Percentiles rank a stretch among this genome's conserved stretches.
Evolutionary conservation across 169 alveolate genomes (phyloP).

Genomic region (Eimeria praecox): DNA sequence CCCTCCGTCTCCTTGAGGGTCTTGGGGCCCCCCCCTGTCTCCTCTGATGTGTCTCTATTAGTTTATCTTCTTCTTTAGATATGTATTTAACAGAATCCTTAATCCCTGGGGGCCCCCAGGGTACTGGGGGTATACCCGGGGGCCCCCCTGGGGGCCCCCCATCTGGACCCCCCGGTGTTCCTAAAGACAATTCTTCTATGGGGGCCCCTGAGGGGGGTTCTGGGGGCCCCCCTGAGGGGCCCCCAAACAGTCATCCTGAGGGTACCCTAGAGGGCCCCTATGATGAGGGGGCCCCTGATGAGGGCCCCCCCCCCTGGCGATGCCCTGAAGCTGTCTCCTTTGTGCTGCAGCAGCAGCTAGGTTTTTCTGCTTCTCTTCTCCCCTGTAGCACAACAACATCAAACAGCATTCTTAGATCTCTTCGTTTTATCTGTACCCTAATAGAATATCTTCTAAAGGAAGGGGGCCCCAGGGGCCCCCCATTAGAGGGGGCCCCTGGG

Average conservation of each 20-base stretch:
- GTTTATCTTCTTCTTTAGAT: not conserved
- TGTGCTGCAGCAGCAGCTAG: constrained; percentile 47
- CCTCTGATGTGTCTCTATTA: not conserved
- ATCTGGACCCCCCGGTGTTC: not conserved
- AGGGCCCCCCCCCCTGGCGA: constrained; percentile 75
- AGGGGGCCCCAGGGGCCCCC: constrained; percentile 1
- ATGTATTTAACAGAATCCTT: not conserved
- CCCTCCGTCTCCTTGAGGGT: not conserved
- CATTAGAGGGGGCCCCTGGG: constrained; percentile 3
- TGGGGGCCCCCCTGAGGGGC: too few species aligned
- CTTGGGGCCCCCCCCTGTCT: constrained; percentile 20
- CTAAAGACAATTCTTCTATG: too few species aligned
- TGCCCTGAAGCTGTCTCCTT: constrained; percentile 69
- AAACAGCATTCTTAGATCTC: constrained; percentile 49
- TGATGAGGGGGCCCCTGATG: constrained; percentile 21
- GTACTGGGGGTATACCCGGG: not conserved
- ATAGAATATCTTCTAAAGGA: not conserved
- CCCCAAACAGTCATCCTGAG: too few species aligned
- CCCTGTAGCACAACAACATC: constrained; percentile 52
- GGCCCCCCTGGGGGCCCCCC: constrained; percentile 14
- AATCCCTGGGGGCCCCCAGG: not conserved
- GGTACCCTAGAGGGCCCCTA: not conserved
- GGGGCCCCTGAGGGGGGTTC: too few species aligned
- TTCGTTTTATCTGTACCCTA: constrained; percentile 28
- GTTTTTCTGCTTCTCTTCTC: constrained; percentile 1